Base-by-base conservation (phyloP, 495 filamentous ascomycete genomes). In the Xylona heveae region DNA sequence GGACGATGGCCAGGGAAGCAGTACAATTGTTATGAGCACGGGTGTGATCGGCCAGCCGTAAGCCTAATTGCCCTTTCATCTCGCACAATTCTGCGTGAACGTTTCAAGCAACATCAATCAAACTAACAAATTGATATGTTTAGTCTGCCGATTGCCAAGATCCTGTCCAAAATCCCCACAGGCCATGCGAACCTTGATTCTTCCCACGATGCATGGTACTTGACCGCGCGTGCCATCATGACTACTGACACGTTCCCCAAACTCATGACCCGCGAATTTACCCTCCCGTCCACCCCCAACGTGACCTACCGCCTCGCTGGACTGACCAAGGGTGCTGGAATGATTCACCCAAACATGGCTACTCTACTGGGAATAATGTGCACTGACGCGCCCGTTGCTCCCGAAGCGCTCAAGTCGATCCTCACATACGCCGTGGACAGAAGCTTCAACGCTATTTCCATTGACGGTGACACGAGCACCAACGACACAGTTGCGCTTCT, bases 331-430 rank as follows among this genome's bases (percentile, higher is more conserved):
- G 88, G 88, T 28, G 90, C 88, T 9, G 88, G 88, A 43, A 99
- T 99, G 88, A 99, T 99, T 48, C 85, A 94, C 53, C 88, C 88
- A 14, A 94, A 99, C 59, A 93, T 97, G 85, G 88, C 83, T 26
- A 99, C 88, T 0, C 66, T 99, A 24, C 69, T 99, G 19, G 85
- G 79, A 29, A 78, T 95, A 34, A 67, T 95, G 45, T 84, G 80
- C 47, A 99, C 88, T 18, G 88, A 99, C 43, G 90, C 76, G 0
- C 75, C 82, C 9, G 72, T 95, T 45, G 62, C 67, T 5, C 59
- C 79, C 6, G 45, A 56, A 10, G 62, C 71, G 7, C 70, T 95
- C 14, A 66, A 71, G 35, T 49, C 57, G 0, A 57, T 82, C 13
- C 73, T 97, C 37, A 73, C 64, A 28, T 58, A 69, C 46, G 75